phyloP scores from a whole-genome alignment of 345 rosid species.

The Acer negundo region DNA sequence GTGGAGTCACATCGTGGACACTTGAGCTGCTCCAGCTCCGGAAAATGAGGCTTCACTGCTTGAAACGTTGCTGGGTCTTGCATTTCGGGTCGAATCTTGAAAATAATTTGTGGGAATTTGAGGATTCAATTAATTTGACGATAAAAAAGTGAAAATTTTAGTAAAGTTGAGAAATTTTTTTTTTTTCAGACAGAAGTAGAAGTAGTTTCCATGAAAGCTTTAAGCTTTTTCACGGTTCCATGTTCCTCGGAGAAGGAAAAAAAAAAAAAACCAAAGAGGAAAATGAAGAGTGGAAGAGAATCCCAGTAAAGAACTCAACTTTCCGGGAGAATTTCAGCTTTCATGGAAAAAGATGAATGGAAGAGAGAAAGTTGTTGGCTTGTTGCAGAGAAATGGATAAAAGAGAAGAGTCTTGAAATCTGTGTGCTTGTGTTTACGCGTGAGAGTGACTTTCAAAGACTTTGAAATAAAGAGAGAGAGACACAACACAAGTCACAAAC shows the following conservation, averaged over 20 bases:
- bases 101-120: background rate
- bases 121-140: background rate
- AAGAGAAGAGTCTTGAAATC: background rate
- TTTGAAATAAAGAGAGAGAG: conserved; percentile 18
- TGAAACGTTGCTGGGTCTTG: conserved; percentile 52
- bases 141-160: background rate
- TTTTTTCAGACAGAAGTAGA: background rate
- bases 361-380: background rate
- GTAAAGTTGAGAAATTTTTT: background rate
- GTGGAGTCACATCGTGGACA: conserved; percentile 75
- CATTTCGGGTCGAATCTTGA: conserved; percentile 30
- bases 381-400: background rate
- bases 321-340: background rate
- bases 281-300: background rate
- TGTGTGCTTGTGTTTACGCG: conserved; percentile 32
- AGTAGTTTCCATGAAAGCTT: background rate
- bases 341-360: background rate
- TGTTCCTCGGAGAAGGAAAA: background rate
- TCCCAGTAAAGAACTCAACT: background rate
- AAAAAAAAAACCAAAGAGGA: background rate
- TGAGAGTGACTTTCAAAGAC: conserved; percentile 32
- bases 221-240: background rate
- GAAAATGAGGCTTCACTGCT: conserved; percentile 51
- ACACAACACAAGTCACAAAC: background rate
- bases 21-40: conserved; percentile 78